Evolutionary conservation across 345 rosid species (phyloP).

Genomic region (Anacardium occidentale): DNA sequence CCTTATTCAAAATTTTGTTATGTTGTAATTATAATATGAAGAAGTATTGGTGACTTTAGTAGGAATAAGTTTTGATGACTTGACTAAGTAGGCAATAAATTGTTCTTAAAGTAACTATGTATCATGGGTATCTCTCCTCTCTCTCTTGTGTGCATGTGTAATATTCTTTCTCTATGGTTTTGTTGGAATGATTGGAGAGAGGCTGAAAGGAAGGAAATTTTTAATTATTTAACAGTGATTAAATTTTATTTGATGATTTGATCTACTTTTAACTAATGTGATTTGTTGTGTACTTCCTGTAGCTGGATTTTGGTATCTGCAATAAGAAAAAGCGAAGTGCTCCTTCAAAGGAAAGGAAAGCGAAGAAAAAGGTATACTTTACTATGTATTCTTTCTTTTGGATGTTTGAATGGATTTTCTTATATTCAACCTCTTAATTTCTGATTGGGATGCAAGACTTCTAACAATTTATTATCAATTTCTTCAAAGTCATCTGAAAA

Average conservation of each 20-base stretch:
- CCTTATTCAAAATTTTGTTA: neutral
- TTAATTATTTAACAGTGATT: neutral
- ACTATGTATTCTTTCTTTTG: neutral
- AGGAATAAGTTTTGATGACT: neutral
- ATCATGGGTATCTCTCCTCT: neutral
- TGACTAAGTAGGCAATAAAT: neutral
- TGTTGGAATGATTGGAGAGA: neutral
- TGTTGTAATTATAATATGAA: neutral
- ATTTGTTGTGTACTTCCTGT: conserved; percentile 15
- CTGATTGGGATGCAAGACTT: neutral
- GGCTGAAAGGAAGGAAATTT: neutral
- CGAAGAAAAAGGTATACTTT: conserved; percentile 57
- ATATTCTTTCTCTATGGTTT: neutral
- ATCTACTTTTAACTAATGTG: neutral
- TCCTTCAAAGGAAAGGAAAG: conserved; percentile 48
- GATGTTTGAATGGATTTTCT: conserved; percentile 8
- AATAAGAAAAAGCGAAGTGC: conserved; percentile 47
- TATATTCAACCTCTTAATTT: neutral
- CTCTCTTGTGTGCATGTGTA: neutral
- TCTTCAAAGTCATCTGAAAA: neutral
- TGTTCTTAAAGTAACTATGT: neutral
- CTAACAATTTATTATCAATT: neutral
- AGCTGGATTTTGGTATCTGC: conserved; percentile 30
- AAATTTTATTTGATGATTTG: neutral
- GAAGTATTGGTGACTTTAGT: neutral